Evolutionary conservation across 805 yeast species (phyloP), one percentile per base, ranked within the genome.

Genomic region (Blastobotrys peoriensis): DNA sequence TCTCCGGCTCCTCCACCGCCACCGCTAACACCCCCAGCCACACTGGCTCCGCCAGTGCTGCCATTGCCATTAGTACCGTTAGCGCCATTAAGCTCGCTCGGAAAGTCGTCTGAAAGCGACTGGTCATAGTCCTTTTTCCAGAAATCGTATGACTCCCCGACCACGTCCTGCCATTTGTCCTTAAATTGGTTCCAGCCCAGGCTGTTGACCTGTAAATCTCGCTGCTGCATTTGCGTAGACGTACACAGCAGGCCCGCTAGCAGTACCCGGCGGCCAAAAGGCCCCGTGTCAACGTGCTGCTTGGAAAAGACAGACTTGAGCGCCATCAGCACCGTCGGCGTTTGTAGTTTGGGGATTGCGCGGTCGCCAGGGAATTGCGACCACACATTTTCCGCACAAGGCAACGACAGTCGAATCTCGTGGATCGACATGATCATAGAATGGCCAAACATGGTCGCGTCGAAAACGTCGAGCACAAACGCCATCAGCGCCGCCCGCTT

Each of bases 391-490:
- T 80, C 86, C 44, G 75, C 74, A 52, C 82, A 79, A 1, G 85
- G 86, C 64, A 79, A 60, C 3, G 76, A 67, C 52, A 79, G 57
- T 49, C 79, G 79, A 34, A 79, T 67, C 54, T 41, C 85, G 55
- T 79, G 81, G 6, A 78, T 70, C 25, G 75, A 71, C 33, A 79
- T 60, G 28, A 71, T 58, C 55, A 76, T 68, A 47, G 81, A 76
- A 62, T 86, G 94, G 3, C 93, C 83, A 61, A 83, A 85, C 40
- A 83, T 75, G n/a, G 82, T 75, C 34, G 86, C 83, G 65, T 86
- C 94, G 2, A 81, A 73, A 2, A 83, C 78, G 61, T 86, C 95
- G 55, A 83, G 69, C 57, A 81, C 83, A 59, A 86, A 86, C 10
- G 93, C 86, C 78, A 84, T 77, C 48, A 80, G 76, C 0, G 93